A percentile compares a stretch with the other conserved stretches of the same genome.
Evolutionary conservation across 768 basidiomycete genomes (phyloP).

Genomic region (Phlebiopsis flavidoalba): DNA sequence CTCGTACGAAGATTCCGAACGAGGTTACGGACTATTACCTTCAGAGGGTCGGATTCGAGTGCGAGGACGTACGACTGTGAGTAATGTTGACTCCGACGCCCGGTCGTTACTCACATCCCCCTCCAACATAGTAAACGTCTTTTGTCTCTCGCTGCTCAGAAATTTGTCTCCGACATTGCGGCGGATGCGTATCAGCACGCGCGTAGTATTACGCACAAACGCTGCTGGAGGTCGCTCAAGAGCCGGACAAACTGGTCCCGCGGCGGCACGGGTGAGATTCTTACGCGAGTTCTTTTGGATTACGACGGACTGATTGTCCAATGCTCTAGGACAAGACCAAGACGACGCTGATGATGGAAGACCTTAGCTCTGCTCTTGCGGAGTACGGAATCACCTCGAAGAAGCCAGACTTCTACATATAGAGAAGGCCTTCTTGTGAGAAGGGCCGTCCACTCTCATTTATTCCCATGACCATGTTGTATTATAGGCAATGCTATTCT

Average conservation of each 20-base stretch:
- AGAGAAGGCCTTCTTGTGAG: conserved; percentile 3
- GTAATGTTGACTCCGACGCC: conserved; percentile 19
- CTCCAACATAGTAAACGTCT: conserved; percentile 71
- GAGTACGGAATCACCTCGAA: conserved; percentile 95
- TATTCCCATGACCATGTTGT: background rate
- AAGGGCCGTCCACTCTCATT: background rate
- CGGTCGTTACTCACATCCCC: too few species aligned
- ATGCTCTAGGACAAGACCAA: conserved; percentile 76
- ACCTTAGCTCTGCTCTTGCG: conserved; percentile 84
- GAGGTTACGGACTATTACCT: conserved; percentile 98
- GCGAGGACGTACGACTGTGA: conserved; percentile 88
- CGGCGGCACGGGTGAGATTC: conserved; percentile 54
- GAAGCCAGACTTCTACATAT: conserved; percentile 93
- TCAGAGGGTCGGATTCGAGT: conserved; percentile 93
- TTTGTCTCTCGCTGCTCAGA: conserved; percentile 92
- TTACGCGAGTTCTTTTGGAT: background rate
- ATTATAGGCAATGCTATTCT: background rate
- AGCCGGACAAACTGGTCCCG: conserved; percentile 52
- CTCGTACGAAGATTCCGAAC: conserved; percentile 75
- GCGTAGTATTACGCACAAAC: conserved; percentile 88
- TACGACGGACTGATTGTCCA: background rate
- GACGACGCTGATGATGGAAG: conserved; percentile 96
- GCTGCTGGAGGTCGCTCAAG: conserved; percentile 71
- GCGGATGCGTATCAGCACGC: conserved; percentile 98
- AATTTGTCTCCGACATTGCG: conserved; percentile 96